Evolutionary conservation across 2,329 filamentous ascomycete genomes (phyloP), one percentile per base, ranked within the genome.

Genomic region (Penicillium italicum): DNA sequence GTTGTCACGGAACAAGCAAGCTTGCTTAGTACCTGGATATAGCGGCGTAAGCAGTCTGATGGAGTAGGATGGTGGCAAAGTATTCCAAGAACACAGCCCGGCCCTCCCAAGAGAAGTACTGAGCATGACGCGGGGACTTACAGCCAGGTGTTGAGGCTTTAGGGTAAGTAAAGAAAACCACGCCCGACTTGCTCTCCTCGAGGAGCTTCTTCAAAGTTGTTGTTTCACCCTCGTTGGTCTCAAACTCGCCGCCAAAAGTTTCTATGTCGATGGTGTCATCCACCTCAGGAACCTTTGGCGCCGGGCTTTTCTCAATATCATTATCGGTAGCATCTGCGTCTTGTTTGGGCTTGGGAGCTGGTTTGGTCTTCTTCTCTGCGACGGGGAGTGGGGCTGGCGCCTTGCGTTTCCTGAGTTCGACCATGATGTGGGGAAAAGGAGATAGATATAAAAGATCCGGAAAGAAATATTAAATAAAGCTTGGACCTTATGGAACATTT

Each of bases 111-210:
- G 24, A 34, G 43, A 46, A 46, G n/a, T 10, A 31, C n/a, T 22
- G 12, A 20, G 26, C 8, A 41, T 26, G 12, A 34, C 7, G 20
- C 2, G 34, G 28, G 9, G 12, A 74, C 90, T 84, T 85, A 96
- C 93, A 97, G 60, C 93, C 93, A 36, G 91, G 90, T 22, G 94
- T 99, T 28, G 89, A 94, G 12, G 94, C 94, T 77, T 89, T 95
- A 56, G 94, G 94, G 71, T 97, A 97, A 31, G 92, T 97, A 74
- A 99, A 97, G 30, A 97, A 78, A 33, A 96, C 90, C 41, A 97
- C 88, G 26, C 93, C 94, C 34, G 83, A 81, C 76, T 90, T 86
- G 82, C 91, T 96, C 69, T 88, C 83, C 49, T 91, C 87, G 46
- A 97, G 82, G 24, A 99, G 85, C 65, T 85, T 80, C 77, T 90